Evolutionary conservation across 2,329 filamentous ascomycete species (phyloP), one percentile per base, ranked within the genome.

Genomic region (Teratosphaeria nubilosa): DNA sequence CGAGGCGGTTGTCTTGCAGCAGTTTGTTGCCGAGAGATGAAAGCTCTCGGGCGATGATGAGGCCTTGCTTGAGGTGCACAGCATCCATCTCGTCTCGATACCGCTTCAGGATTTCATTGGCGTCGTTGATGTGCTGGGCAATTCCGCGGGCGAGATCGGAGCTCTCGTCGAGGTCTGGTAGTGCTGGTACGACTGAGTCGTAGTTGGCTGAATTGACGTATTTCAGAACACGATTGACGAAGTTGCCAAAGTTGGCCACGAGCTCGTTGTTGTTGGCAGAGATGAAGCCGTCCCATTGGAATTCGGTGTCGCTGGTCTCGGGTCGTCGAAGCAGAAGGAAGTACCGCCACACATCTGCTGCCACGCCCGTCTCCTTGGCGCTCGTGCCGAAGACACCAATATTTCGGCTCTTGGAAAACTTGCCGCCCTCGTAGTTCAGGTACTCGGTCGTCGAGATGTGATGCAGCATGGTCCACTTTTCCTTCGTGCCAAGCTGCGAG

Each of bases 331-430:
- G 87, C 41, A 96, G 80, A 24, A 96, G 82, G 76, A 94, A 96
- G 75, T 92, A 96, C 64, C 91, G 82, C 90, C 91, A 96, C n/a
- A 96, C 89, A 62, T 92, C 89, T 0, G 90, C 79, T 16, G 87
- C 82, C 20, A 96, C 82, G 22, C 90, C 91, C 9, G 90, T 96
- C 57, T 95, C 86, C 74, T 88, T 87, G 53, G 90, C 91, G 68
- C 88, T 90, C 75, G 89, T 91, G 55, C 91, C 91, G 69, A 96
- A 96, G 1, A 96, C 91, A 67, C 91, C 91, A 41, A 96, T 83
- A 32, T 88, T 88, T 66, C 90, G 83, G 55, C 89, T 94, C 75
- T 96, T 96, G 71, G 87, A 91, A 77, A 96, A 96, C 72, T 96
- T 96, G 64, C 89, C 89, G 60, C 84, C 84, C 72, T 94, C 89